Conservation (phyloP, 306 rosid species). For the Cucumis cinereus region DNA sequence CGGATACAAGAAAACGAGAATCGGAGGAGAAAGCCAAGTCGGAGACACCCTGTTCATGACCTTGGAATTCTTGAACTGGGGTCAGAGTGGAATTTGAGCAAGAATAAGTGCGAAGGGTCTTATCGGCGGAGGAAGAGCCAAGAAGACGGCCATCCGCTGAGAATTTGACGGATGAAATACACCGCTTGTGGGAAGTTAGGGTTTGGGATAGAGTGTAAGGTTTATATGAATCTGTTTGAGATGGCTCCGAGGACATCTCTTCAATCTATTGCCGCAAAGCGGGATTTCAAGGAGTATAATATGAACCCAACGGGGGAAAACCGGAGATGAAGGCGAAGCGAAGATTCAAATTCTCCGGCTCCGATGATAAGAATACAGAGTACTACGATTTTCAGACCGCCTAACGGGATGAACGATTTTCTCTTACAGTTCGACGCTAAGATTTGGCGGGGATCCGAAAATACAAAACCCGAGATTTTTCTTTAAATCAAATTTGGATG, state of each 20-base stretch:
- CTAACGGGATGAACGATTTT: not conserved
- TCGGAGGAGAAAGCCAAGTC: slow-evolving; percentile 89
- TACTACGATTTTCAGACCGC: not conserved
- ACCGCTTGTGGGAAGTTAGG: slow-evolving; percentile 14
- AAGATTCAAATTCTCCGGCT: not conserved
- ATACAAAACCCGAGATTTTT: not conserved
- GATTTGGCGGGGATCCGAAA: not conserved
- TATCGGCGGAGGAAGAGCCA: slow-evolving; percentile 90
- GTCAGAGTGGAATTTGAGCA: slow-evolving; percentile 27
- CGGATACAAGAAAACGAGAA: slow-evolving; percentile 71
- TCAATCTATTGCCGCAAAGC: not conserved
- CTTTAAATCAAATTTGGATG: not conserved
- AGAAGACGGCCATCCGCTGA: slow-evolving; percentile 82
- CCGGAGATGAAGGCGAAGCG: not conserved
- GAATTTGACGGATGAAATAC: slow-evolving; percentile 77
- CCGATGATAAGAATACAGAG: not conserved
- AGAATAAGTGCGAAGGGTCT: slow-evolving; percentile 68
- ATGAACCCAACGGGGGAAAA: not conserved
- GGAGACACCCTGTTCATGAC: slow-evolving; percentile 84
- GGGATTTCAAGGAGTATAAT: not conserved
- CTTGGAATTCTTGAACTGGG: slow-evolving; percentile 60
- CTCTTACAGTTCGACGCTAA: not conserved
- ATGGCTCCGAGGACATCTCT: not conserved
- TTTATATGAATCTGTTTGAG: not conserved
- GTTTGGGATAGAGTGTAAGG: slow-evolving; percentile 7